Evolutionary conservation across 2,329 filamentous ascomycete genomes (phyloP).

Genomic region (Rutstroemia sp.): DNA sequence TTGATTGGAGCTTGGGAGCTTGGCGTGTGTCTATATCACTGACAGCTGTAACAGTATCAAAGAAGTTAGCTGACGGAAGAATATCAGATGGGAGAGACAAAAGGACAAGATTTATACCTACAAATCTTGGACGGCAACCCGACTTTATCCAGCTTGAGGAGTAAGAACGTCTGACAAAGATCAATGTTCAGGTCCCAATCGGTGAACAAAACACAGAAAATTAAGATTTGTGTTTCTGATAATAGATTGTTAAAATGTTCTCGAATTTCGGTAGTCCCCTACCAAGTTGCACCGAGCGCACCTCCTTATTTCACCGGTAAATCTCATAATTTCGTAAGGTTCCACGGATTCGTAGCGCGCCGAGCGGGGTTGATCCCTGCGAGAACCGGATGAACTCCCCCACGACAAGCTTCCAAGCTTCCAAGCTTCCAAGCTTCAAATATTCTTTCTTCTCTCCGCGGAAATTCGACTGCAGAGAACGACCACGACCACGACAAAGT

Average conservation of each 20-base stretch:
- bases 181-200: too few relatives aligned
- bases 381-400: too few relatives aligned
- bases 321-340: background rate
- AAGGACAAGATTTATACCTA: background rate
- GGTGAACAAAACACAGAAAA: too few relatives aligned
- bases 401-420: background rate
- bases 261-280: too few relatives aligned
- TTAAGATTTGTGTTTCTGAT: too few relatives aligned
- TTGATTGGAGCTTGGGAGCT: background rate
- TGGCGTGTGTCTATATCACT: background rate
- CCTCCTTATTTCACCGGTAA: background rate
- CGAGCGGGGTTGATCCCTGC: constrained; percentile 1
- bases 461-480: background rate
- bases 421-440: background rate
- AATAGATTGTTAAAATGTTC: too few relatives aligned
- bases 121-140: too few relatives aligned
- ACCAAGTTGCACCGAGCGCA: background rate
- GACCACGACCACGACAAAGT: background rate
- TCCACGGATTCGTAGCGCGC: background rate
- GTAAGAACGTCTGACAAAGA: too few relatives aligned
- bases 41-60: background rate
- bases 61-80: background rate
- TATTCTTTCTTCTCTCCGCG: too few relatives aligned
- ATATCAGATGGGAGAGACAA: background rate
- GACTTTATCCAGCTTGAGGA: too few relatives aligned